Base-by-base conservation (phyloP, 352 stramenopile genomes). In the Phytopythium chamaehyphon region DNA sequence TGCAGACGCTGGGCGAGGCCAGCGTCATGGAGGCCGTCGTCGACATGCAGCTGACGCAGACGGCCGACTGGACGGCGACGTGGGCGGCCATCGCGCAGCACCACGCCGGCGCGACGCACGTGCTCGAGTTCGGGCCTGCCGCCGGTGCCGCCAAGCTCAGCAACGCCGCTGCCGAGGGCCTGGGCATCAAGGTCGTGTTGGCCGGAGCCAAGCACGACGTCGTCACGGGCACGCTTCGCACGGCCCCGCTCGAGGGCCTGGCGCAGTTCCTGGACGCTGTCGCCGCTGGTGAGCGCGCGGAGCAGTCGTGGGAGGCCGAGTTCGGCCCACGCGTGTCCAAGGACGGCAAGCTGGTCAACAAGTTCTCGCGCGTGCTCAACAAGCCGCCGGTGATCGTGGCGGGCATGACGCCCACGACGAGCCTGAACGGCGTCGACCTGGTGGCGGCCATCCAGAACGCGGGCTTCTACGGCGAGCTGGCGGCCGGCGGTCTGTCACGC, bases 331-430 rank as follows among this genome's bases (percentile, higher is more conserved):
- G 61, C 46, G 54, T 88, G 38, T 70, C 61, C 4, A 35, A 56
- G 18, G 60, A 71, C 16, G 79, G 79, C 36, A 72, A 86, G 46
- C 59, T 88, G 21, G 53, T 62, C 40, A 94, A 91, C 59, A 75
- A 71, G 49, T 94, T 78, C 66, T 95, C 84, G 26, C 62, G 63
- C 26, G 63, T 71, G 47, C 58, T 96, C 6, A 90, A 90, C 51
- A 86, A 83, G 48, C 72, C 81, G 19, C 84, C 86, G 31, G 74
- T 96, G 9, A 80, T 94, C 59, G 76, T 94, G 4, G 82, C 66
- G 9, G 84, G 86, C 18, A 95, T 96, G 86, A 93, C 76, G 9
- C 84, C 86, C 2, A 95, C 83, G 4, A 95, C 84, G 28, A 93
- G 83, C 67, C 61, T 89, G 11, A 54, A 84, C 14, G 84, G 84